phyloP scores from a whole-genome alignment of 1,284 basidiomycete species.

The Ganoderma leucocontextum region DNA sequence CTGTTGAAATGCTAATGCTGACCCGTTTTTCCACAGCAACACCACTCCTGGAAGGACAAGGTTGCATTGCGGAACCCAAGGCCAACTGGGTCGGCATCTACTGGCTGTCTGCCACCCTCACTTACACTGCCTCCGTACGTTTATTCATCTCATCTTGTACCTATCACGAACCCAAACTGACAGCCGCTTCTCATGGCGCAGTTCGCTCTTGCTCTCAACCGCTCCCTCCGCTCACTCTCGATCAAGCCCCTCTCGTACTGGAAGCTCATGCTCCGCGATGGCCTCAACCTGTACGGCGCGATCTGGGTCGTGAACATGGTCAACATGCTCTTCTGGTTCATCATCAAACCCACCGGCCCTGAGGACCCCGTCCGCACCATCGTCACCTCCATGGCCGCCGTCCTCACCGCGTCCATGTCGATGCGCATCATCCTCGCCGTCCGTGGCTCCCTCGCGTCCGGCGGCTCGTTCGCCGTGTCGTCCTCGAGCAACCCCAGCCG shows the following conservation, averaged over 20 bases:
- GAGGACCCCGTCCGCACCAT: conserved; percentile 80
- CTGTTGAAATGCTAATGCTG: not conserved
- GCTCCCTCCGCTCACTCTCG: conserved; percentile 68
- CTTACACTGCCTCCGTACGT: conserved; percentile 71
- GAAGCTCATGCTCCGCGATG: conserved; percentile 88
- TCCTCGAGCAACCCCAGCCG: conserved; percentile 42
- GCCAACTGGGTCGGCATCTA: conserved; percentile 83
- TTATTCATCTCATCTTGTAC: not conserved
- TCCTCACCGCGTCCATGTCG: conserved; percentile 84
- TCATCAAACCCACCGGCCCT: conserved; percentile 67
- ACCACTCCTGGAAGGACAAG: conserved; percentile 72
- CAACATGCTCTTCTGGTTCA: conserved; percentile 85
- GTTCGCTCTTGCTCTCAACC: conserved; percentile 69
- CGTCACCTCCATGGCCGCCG: conserved; percentile 82
- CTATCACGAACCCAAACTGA: conserved; percentile 15
- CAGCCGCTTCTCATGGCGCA: conserved; percentile 34
- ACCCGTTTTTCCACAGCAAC: conserved; percentile 55
- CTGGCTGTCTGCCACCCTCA: conserved; percentile 77
- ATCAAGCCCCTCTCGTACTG: conserved; percentile 68
- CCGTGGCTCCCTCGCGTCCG: conserved; percentile 70
- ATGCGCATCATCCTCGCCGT: conserved; percentile 84
- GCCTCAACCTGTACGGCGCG: conserved; percentile 82
- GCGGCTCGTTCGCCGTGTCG: conserved; percentile 68
- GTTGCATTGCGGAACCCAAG: conserved; percentile 84
- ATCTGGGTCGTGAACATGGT: conserved; percentile 78